Evolutionary conservation across 2,329 filamentous ascomycete species (phyloP), one percentile per base, ranked within the genome.

Genomic region (Arthrobotrys musiformis): DNA sequence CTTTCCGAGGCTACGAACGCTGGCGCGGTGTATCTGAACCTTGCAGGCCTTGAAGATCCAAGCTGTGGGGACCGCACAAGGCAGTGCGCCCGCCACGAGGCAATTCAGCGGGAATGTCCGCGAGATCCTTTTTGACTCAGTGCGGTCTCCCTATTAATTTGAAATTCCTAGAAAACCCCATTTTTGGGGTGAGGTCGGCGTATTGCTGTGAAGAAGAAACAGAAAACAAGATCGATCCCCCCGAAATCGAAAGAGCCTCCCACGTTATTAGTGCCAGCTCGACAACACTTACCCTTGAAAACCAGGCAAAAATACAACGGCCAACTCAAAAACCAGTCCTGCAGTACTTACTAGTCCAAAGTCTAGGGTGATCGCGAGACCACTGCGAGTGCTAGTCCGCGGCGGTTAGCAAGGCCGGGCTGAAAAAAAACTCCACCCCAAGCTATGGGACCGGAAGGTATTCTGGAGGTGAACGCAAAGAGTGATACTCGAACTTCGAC

Each of bases 401-500:
- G n/a, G n/a, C n/a, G n/a, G n/a, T n/a, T n/a, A n/a, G n/a, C n/a
- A n/a, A n/a, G n/a, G n/a, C n/a, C 37, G 2, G 44, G 44, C 26
- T 3, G 24, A 8, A 17, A 42, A 15, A n/a, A 2, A 2, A 40
- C 35, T 40, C n/a, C 4, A n/a, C 28, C 28, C 8, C 17, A 13
- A 56, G n/a, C 8, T 56, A 56, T 56, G 50, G n/a, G 7, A 35
- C 50, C 26, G 8, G 50, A 56, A 56, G 50, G 50, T 35, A 4
- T 28, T 17, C 50, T n/a, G 28, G 50, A 56, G 28, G 35, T 35
- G 50, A 56, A 56, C 22, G 50, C 50, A 22, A 56, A 56, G 9
- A 56, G 7, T 28, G 50, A 56, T 56, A 56, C 7, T 56, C 50
- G 50, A 56, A 28, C n/a, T 35, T 56, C 28, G 17, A 56, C 50